Base-by-base conservation (phyloP, 768 basidiomycete species). In the Suillus cothurnatus region DNA sequence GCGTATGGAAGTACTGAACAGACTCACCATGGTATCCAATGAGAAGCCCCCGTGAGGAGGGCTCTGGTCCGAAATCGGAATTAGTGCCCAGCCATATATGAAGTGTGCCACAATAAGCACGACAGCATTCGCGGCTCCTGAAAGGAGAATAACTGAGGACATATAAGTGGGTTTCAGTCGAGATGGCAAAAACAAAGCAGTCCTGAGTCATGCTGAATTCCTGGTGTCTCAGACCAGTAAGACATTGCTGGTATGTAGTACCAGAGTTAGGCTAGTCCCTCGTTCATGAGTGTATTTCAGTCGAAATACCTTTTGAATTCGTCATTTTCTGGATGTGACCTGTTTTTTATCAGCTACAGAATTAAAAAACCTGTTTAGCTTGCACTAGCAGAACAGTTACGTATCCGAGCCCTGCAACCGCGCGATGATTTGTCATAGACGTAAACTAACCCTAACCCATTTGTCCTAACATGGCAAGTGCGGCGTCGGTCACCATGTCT, bases 371-470 rank as follows among this genome's bases (percentile, higher is more conserved):
- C 3, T 49, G 23, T 15, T 2, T n/a, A n/a, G n/a, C n/a, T n/a
- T n/a, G n/a, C n/a, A n/a, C n/a, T 34, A 15, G n/a, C n/a, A 23
- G n/a, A 12, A 23, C n/a, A 47, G n/a, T 45, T 21, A 9, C n/a
- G 8, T 3, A n/a, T 21, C 4, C 9, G n/a, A 47, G 45, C 3
- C 23, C n/a, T 43, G 21, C 21, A 41, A 1, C n/a, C 41, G 41
- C 41, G 43, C 8, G 11, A 45, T 45, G 8, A n/a, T 39, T 9
- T 39, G 11, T 21, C 43, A 45, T 21, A 9, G 12, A 14, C 15
- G 2, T 53, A 47, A 31, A 39, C 50, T 60, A 75, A 73, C 68
- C 73, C 72, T 73, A 73, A 73, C 74, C 72, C 21, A 21, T 32
- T 49, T 21, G 55, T 9, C 32, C 31, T 28, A 61, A 57, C 65